Evolutionary conservation across 2,329 filamentous ascomycete species (phyloP).

Genomic region (Apiospora kogelbergensis): DNA sequence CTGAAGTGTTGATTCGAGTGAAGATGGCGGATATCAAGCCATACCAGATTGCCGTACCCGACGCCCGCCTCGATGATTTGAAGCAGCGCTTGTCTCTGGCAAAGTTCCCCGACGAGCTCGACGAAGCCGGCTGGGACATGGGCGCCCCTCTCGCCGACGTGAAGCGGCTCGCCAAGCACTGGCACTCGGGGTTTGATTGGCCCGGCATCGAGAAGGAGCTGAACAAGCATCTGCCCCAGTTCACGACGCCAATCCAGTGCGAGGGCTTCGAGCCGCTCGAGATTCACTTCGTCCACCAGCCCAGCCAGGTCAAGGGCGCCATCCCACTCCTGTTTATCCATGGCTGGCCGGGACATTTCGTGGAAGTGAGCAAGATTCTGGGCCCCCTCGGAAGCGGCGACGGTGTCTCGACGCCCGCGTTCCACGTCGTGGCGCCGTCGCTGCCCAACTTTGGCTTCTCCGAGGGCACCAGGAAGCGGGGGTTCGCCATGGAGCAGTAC

Average conservation of each 20-base stretch:
- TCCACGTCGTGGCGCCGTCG: slow-evolving; percentile 58
- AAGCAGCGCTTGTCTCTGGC: slow-evolving; percentile 34
- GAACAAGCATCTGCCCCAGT: slow-evolving; percentile 34
- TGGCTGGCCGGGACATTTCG: slow-evolving; percentile 64
- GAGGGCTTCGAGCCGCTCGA: slow-evolving; percentile 36
- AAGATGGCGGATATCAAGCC: slow-evolving; percentile 31
- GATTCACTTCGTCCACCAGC: slow-evolving; percentile 39
- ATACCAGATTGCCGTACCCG: slow-evolving; percentile 34
- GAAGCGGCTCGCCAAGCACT: slow-evolving; percentile 33
- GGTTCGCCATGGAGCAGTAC: slow-evolving; percentile 60
- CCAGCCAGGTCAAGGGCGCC: slow-evolving; percentile 27
- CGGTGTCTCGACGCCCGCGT: slow-evolving; percentile 37
- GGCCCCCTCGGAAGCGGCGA: slow-evolving; percentile 40
- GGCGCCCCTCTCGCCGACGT: slow-evolving; percentile 36
- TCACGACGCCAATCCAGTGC: slow-evolving; percentile 34
- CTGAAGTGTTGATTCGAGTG: background rate
- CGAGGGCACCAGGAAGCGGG: slow-evolving; percentile 41
- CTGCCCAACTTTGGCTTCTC: slow-evolving; percentile 56
- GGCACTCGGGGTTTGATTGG: slow-evolving; percentile 37
- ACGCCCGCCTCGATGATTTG: slow-evolving; percentile 32
- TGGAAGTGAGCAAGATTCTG: slow-evolving; percentile 65
- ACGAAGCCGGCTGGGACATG: slow-evolving; percentile 38
- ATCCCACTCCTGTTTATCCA: slow-evolving; percentile 34
- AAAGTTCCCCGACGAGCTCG: slow-evolving; percentile 39
- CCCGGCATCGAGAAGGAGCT: slow-evolving; percentile 32